Evolutionary conservation across 805 yeast genomes (phyloP), one percentile per base, ranked within the genome.

Genomic region (Nakazawaea ernobii): DNA sequence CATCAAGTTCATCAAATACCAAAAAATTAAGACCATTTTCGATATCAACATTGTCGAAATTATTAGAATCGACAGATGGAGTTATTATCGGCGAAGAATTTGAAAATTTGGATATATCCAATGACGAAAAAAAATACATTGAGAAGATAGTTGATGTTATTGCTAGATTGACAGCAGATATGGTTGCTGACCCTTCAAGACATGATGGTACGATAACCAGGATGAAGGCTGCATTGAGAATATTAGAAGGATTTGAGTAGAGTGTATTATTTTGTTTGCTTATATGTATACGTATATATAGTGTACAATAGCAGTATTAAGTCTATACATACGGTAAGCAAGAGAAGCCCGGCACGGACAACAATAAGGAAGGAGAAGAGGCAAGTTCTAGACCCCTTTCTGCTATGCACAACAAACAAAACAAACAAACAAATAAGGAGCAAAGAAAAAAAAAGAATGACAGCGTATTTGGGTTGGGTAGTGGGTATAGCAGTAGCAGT

Each of bases 131-230:
- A 54, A 83, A 79, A 56, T 71, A 91, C 36, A 70, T 92, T 38
- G 97, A 92, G 59, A 82, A 88, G 63, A 80, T 92, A 42, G 86
- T 92, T 3, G 96, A 90, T 58, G 82, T 95, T 1, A 70, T 92
- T 41, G 83, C 94, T 35, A 74, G 94, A 56, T 74, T 94, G 49
- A 89, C 96, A 2, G 88, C 91, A 45, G 97, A 90, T 59, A 89
- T 94, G 87, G 85, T 90, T 46, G 61, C 87, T 48, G 96, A 92
- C 62, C 88, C 88, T 28, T 79, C 78, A 28, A 79, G 94, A 57
- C 83, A 85, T 49, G 82, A 81, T 13, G 89, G 88, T 51, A 96
- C 97, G 10, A 75, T 88, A 39, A 73, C 78, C 52, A 71, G 98
- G 53, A 69, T 92, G 55, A 86, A 85, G 55, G 82, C 82, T 55